phyloP scores from a whole-genome alignment of 2,329 filamentous ascomycete species.

The Exophiala aquamarina region DNA sequence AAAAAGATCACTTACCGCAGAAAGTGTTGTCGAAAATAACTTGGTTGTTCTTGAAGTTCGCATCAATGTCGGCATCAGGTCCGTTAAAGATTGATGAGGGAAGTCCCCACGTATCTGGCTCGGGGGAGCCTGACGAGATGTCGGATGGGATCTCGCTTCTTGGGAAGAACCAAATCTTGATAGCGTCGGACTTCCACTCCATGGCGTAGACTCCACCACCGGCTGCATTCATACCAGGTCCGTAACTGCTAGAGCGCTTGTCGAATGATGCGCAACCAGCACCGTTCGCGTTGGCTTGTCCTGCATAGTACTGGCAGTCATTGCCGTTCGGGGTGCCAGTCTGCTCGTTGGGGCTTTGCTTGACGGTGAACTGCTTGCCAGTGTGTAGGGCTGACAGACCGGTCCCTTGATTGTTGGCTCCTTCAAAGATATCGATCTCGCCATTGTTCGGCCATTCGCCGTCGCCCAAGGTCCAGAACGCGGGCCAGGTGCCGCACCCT shows the following conservation, averaged over 20 bases:
- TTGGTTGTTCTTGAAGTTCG: conserved; percentile 41
- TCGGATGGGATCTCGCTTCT: conserved; percentile 46
- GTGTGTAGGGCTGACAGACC: conserved; percentile 51
- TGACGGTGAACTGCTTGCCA: conserved; percentile 42
- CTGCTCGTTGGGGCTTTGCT: conserved; percentile 44
- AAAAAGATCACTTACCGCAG: conserved; percentile 36
- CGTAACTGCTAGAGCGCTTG: conserved; percentile 40
- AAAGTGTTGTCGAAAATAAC: conserved; percentile 55
- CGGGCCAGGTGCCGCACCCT: conserved; percentile 49
- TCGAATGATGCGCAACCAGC: conserved; percentile 42
- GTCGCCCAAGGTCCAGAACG: conserved; percentile 38
- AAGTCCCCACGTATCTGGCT: conserved; percentile 41
- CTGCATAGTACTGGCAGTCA: conserved; percentile 40
- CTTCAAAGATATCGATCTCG: conserved; percentile 56
- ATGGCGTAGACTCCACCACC: conserved; percentile 67
- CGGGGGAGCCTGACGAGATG: conserved; percentile 45
- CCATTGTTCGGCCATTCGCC: conserved; percentile 43
- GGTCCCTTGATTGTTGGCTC: conserved; percentile 45
- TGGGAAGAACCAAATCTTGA: conserved; percentile 67
- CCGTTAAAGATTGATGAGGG: conserved; percentile 45
- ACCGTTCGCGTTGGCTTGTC: conserved; percentile 33
- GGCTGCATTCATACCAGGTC: conserved; percentile 53
- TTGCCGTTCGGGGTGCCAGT: conserved; percentile 45
- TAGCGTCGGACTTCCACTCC: conserved; percentile 71
- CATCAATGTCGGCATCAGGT: conserved; percentile 38